Base-by-base conservation (phyloP, 768 basidiomycete genomes). In the Tylopilus felleus region DNA sequence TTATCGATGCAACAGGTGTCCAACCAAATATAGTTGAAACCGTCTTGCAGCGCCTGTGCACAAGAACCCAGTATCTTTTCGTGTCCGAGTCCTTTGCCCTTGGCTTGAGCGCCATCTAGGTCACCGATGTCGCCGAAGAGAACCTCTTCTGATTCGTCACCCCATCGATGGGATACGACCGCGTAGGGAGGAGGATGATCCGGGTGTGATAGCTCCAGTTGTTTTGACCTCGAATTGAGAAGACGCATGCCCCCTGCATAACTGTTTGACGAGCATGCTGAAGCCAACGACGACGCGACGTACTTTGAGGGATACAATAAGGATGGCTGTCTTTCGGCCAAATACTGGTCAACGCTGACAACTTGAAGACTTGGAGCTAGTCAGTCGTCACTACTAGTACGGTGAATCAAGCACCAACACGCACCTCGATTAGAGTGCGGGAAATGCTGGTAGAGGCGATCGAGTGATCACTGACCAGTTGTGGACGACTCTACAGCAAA, bases 111-210 rank as follows among this genome's bases (percentile, higher is more conserved):
- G 27, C 49, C 46, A 0, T 22, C 41, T 33, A n/a, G 38, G 29
- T 62, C 53, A 9, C 56, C 59, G 39, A 71, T 66, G 44, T 69
- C 62, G 9, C 45, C 36, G 56, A 65, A 69, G 41, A 58, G 49
- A 9, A 66, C 57, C 21, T 67, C 66, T 21, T 62, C 60, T 0
- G 55, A 64, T 23, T 55, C 54, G 12, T 53, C 36, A 5, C 60
- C 60, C 66, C 67, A 67, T 52, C 66, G 56, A 46, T 68, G 66
- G 23, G 66, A 67, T 41, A 67, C 54, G 22, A 66, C 64, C 27
- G 64, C 62, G 16, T 66, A 64, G 19, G 16, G 38, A n/a, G 49
- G 25, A 21, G 40, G 38, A 19, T 13, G 21, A 13, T 5, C n/a
- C n/a, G n/a, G 12, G 13, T 51, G 50, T 14, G 60, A n/a, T 14